phyloP scores from a whole-genome alignment of 768 basidiomycete genomes.

The Suillus fuscotomentosus region DNA sequence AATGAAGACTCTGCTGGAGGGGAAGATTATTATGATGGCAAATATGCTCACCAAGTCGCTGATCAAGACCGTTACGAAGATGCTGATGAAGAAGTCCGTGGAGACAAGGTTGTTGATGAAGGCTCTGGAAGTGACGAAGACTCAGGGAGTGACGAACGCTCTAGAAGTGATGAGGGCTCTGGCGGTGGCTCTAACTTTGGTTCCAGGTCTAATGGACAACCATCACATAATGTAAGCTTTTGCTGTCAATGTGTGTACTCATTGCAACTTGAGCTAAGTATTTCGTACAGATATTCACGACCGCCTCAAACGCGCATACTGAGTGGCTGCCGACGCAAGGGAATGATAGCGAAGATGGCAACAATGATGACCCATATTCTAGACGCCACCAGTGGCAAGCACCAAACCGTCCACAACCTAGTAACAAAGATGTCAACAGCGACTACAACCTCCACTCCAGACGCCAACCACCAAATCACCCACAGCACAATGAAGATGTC shows the following conservation, averaged over 20 bases:
- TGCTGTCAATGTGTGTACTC: not conserved
- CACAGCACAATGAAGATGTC: not conserved
- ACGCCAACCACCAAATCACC: not conserved
- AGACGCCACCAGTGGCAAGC: not conserved
- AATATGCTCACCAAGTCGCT: too few species aligned
- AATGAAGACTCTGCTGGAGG: too few species aligned
- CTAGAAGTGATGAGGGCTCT: not conserved
- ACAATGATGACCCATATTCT: not conserved
- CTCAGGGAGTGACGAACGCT: not conserved
- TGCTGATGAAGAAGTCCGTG: not conserved
- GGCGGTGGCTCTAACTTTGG: not conserved
- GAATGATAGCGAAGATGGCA: not conserved
- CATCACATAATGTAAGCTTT: not conserved
- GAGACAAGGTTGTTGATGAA: not conserved
- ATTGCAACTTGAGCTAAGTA: not conserved
- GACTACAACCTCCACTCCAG: not conserved
- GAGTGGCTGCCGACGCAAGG: not conserved
- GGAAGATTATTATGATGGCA: too few species aligned
- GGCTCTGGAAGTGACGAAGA: not conserved
- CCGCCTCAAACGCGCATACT: not conserved
- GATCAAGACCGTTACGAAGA: too few species aligned
- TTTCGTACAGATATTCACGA: not conserved
- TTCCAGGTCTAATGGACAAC: not conserved
- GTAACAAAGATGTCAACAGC: not conserved
- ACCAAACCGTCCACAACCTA: not conserved